Evolutionary conservation across 2,329 filamentous ascomycete genomes (phyloP).

Genomic region (Aspergillus aculeatus): DNA sequence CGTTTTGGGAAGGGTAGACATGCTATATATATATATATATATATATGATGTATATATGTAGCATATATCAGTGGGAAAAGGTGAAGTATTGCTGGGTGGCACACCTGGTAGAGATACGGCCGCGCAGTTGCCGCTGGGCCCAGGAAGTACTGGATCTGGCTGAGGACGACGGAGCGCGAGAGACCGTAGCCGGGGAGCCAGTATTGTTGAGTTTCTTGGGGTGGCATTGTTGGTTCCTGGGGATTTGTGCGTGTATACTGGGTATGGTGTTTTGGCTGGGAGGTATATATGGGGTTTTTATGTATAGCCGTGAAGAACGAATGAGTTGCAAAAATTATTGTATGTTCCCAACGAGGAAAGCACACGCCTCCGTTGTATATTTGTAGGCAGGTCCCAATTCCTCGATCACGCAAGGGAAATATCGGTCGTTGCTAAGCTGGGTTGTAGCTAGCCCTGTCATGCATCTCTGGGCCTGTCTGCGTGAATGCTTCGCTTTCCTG

Average conservation of each 20-base stretch:
- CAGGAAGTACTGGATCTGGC: conserved; percentile 50
- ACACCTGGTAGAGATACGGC: conserved; percentile 50
- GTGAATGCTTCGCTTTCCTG: conserved; percentile 2
- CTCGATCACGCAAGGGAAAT: too few species aligned
- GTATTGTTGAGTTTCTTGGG: conserved; percentile 40
- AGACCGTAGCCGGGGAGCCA: conserved; percentile 51
- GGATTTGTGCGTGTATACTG: too few species aligned
- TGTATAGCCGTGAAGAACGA: neutral
- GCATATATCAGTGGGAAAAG: neutral
- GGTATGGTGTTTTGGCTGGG: neutral
- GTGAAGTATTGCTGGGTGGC: neutral
- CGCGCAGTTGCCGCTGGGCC: conserved; percentile 48
- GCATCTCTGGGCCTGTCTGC: too few species aligned
- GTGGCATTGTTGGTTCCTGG: neutral
- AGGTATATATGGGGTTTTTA: neutral
- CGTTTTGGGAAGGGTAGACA: too few species aligned
- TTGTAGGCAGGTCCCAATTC: too few species aligned
- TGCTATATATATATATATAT: too few species aligned
- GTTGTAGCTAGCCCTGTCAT: too few species aligned
- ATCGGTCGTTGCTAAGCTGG: too few species aligned
- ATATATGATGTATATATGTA: too few species aligned
- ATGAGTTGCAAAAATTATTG: too few species aligned
- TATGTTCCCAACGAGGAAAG: too few species aligned
- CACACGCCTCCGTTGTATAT: too few species aligned
- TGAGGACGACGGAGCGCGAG: conserved; percentile 50